Evolutionary conservation across 768 basidiomycete genomes (phyloP).

Genomic region (Mycena belliarum): DNA sequence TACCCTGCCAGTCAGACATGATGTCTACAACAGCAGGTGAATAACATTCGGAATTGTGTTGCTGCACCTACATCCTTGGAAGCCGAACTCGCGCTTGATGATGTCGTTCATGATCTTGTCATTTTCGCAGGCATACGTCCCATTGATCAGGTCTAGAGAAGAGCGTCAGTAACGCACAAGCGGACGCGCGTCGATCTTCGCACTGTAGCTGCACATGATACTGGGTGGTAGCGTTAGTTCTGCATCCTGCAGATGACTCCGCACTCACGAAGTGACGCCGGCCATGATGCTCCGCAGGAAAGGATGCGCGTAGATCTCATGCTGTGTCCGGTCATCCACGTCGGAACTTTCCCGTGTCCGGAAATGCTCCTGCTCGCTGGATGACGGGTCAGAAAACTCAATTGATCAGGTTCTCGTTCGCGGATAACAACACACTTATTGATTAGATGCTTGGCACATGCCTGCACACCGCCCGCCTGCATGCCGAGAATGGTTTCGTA

Average conservation of each 20-base stretch:
- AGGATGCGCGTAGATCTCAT: conserved; percentile 72
- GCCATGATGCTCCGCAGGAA: conserved; percentile 74
- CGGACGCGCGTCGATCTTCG: background rate
- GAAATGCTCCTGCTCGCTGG: conserved; percentile 69
- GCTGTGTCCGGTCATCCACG: conserved; percentile 78
- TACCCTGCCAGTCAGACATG: conserved; percentile 74
- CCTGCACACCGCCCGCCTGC: conserved; percentile 79
- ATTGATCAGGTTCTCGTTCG: no score
- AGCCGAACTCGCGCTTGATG: conserved; percentile 74
- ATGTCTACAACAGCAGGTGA: conserved; percentile 40
- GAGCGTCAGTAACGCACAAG: background rate
- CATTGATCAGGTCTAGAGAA: conserved; percentile 67
- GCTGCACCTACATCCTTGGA: conserved; percentile 64
- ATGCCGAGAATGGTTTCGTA: conserved; percentile 84
- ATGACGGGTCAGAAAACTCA: background rate
- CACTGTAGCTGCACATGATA: conserved; percentile 18
- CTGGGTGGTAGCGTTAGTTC: background rate
- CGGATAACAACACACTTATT: conserved; percentile 54
- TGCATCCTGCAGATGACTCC: background rate
- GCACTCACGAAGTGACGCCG: conserved; percentile 48
- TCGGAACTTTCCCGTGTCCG: conserved; percentile 60
- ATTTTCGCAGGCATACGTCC: conserved; percentile 76
- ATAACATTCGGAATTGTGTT: background rate
- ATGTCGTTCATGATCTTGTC: conserved; percentile 69
- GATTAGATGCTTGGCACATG: conserved; percentile 83